phyloP scores from a whole-genome alignment of 139 green algal species.

The Ulvella scutata region DNA sequence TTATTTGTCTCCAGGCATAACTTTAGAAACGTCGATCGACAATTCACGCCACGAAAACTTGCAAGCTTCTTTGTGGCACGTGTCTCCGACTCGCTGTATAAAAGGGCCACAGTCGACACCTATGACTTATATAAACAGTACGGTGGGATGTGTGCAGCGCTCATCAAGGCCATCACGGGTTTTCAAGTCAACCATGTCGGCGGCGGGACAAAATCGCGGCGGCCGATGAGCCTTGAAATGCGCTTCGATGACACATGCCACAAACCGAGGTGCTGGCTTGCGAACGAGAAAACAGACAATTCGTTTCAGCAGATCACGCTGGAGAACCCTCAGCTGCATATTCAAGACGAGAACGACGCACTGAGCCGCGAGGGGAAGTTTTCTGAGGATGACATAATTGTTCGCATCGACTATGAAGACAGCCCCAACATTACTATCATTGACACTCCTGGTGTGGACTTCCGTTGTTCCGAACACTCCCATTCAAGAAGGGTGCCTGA shows the following conservation, averaged over 20 bases:
- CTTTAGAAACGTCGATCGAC: too few relatives aligned
- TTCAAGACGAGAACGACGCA: constrained; percentile 71
- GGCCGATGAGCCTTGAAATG: constrained; percentile 93
- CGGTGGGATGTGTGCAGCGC: constrained; percentile 43
- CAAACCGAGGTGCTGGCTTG: constrained; percentile 52
- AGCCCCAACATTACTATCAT: constrained; percentile 97
- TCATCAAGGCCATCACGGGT: constrained; percentile 92
- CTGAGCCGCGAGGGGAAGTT: constrained; percentile 80
- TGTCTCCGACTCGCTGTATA: too few relatives aligned
- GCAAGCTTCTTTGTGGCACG: too few relatives aligned
- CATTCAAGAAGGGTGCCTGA: too few relatives aligned
- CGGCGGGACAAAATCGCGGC: constrained; percentile 85
- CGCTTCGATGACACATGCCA: constrained; percentile 6
- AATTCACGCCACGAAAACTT: too few relatives aligned
- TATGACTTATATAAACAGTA: too few relatives aligned
- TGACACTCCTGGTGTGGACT: constrained; percentile 68
- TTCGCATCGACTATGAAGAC: constrained; percentile 81
- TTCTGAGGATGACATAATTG: constrained; percentile 83
- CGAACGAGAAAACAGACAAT: too few relatives aligned
- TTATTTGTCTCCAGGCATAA: too few relatives aligned
- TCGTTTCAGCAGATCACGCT: constrained; percentile 66
- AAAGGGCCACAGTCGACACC: too few relatives aligned
- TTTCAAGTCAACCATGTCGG: constrained; percentile 97
- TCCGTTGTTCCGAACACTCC: too few relatives aligned
- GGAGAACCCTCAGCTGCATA: constrained; percentile 76